Base-by-base conservation (phyloP, 2,329 filamentous ascomycete species). In the Penicillium sp. region DNA sequence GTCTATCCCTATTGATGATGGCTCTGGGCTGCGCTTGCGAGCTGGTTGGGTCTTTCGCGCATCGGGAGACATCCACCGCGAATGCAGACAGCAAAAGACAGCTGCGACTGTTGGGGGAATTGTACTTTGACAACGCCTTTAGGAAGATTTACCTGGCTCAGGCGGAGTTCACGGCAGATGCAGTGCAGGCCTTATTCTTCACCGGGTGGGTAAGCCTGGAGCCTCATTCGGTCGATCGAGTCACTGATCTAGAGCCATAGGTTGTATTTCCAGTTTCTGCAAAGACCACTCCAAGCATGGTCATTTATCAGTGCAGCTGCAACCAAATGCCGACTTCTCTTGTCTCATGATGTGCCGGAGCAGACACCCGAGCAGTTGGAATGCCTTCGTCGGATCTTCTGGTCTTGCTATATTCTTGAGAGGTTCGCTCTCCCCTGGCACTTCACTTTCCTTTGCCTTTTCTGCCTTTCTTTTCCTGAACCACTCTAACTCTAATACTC, bases 361-460 rank as follows among this genome's bases (percentile, higher is more conserved):
- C 73, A 75, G 34, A 70, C 70, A 0, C 62, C 67, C 0, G 77
- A 82, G 60, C 78, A 81, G 3, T 71, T 78, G 39, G 82, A 84
- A 63, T 79, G 82, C 2, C 78, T 83, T 0, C 72, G 79, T 14
- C 73, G 82, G 1, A 83, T 84, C 54, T 84, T 84, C 61, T 84
- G 82, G 82, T 80, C 82, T 0, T 84, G 82, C 58, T 84, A 83
- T 56, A 82, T 84, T 11, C 73, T 84, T 0, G 82, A 84, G 66
- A 83, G 80, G 81, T 79, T 41, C 6, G 38, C 17, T 15, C 28
- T 43, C 17, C 14, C 12, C 37, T 17, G 4, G 25, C 37, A 20
- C 15, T 22, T 38, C 20, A 1, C n/a, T 11, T 17, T 17, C 28
- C 2, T n/a, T 20, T 34, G 8, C 25, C 8, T 5, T 28, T 22